Evolutionary conservation across 768 basidiomycete genomes (phyloP), one percentile per base, ranked within the genome.

Genomic region (Pluteus cervinus): DNA sequence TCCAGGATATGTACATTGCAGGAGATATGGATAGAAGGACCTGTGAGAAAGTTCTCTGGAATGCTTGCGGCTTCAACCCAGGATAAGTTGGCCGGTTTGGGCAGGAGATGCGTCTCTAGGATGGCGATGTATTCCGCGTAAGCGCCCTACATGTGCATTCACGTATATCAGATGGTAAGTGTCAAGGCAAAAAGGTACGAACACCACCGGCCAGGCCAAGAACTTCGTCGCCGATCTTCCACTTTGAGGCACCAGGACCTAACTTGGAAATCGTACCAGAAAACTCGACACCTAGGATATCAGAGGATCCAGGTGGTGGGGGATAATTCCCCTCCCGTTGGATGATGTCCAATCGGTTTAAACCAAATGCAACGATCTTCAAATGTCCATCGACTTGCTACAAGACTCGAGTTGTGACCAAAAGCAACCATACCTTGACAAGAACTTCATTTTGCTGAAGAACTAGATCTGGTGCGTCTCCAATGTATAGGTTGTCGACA

Each of bases 41-140:
- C 90, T 38, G 93, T 96, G 39, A 96, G 62, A 62, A 83, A 93
- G 43, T 75, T 80, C 62, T 98, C 93, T 0, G 88, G 87, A 26
- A 96, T 77, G 47, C 79, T 81, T 10, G 92, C 90, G 7, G 89
- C 90, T 52, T 96, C 80, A 0, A 64, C 69, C 86, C 86, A 94
- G 21, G 79, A 75, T 43, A 98, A 63, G 54, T 80, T 60, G 18
- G 56, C 53, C 5, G 91, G 89, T 58, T 97, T 96, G 43, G 53
- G 65, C 41, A 90, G 61, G 40, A 94, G 55, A 61, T 86, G 75
- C 2, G 73, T 75, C 42, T 79, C 66, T 6, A 72, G 65, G 28
- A 79, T 74, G 18, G 66, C 73, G 45, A 97, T 76, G 54, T 80
- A 93, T 56, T 93, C 86, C 24, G 91, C 90, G 51, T 92, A 93